Evolutionary conservation across 2,329 filamentous ascomycete genomes (phyloP), one percentile per base, ranked within the genome.

Genomic region (Lachnellula subtilissima): DNA sequence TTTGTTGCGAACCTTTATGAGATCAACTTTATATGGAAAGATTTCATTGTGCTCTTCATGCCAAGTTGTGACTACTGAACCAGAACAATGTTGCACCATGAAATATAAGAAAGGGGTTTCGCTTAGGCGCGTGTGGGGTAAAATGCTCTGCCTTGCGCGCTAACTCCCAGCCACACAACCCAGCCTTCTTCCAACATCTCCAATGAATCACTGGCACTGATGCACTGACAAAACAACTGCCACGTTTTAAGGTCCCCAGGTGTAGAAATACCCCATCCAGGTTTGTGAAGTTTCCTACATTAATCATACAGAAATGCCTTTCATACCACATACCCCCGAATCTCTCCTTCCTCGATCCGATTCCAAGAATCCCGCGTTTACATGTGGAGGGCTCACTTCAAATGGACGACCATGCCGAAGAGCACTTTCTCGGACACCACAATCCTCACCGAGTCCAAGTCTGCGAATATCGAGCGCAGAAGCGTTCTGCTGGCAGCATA

Each of bases 401-500:
- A 84, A 79, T 64, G 94, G 94, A n/a, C 81, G 85, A 50, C 88
- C 90, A 11, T 99, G 94, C 75, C 84, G 93, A 61, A 83, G 91
- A 51, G 77, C 86, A 5, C 75, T 96, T 37, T 76, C 81, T 19
- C 73, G 81, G 9, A 61, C 66, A 14, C 64, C 60, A 35, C 55
- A 61, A 39, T 61, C 61, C 28, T 72, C 65, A 19, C 64, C 66
- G 28, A 59, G 51, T 51, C 62, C 64, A 19, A 67, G 56, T 63
- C 65, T 63, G 50, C 59, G 49, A 58, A 52, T 58, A 57, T 45
- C 56, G 62, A 70, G 50, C 63, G 65, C 50, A 55, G 70, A 61
- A 52, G 69, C 54, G 48, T 97, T 91, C 74, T 97, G 93, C 77
- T 96, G 89, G 88, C 91, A 97, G 71, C 94, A 99, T 75, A 92